Evolutionary conservation across 2,329 filamentous ascomycete genomes (phyloP).

Genomic region (Alternaria rosae): DNA sequence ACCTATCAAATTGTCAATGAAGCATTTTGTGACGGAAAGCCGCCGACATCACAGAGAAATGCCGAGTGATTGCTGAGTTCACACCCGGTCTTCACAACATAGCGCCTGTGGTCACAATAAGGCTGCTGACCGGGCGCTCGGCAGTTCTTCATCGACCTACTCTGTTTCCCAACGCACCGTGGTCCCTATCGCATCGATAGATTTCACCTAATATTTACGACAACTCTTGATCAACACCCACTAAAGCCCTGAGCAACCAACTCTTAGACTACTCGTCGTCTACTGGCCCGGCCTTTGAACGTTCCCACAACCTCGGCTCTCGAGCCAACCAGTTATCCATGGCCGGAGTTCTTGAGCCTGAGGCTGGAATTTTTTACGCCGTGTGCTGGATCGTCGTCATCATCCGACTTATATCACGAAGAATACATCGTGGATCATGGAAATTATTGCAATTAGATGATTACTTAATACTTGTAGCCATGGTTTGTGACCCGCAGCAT

Average conservation of each 20-base stretch:
- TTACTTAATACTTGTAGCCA: constrained; percentile 45
- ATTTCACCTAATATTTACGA: constrained; percentile 4
- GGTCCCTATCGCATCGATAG: constrained; percentile 10
- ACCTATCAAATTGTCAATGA: constrained; percentile 1
- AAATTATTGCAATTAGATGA: constrained; percentile 46
- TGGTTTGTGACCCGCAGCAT: constrained; percentile 31
- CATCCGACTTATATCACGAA: constrained; percentile 37
- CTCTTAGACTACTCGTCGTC: background rate
- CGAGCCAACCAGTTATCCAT: constrained; percentile 17
- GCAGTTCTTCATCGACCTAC: constrained; percentile 1
- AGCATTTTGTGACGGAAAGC: background rate
- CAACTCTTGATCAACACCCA: background rate
- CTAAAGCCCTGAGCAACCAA: constrained; percentile 5
- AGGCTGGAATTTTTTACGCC: constrained; percentile 44
- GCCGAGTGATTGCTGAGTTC: constrained; percentile 9
- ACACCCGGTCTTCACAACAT: background rate
- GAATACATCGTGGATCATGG: constrained; percentile 43
- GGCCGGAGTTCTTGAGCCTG: constrained; percentile 41
- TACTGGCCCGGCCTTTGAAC: constrained; percentile 1
- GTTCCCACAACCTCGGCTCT: constrained; percentile 11
- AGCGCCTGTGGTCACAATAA: constrained; percentile 2
- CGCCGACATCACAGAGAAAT: constrained; percentile 8
- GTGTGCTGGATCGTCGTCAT: constrained; percentile 46
- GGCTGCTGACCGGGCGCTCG: constrained; percentile 6
- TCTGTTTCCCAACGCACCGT: constrained; percentile 4